These are phyloP conservation scores for Fusarium gaditjirri DNA, from an alignment of 2,329 filamentous ascomycete species.

Conservation along the genomic window DNA sequence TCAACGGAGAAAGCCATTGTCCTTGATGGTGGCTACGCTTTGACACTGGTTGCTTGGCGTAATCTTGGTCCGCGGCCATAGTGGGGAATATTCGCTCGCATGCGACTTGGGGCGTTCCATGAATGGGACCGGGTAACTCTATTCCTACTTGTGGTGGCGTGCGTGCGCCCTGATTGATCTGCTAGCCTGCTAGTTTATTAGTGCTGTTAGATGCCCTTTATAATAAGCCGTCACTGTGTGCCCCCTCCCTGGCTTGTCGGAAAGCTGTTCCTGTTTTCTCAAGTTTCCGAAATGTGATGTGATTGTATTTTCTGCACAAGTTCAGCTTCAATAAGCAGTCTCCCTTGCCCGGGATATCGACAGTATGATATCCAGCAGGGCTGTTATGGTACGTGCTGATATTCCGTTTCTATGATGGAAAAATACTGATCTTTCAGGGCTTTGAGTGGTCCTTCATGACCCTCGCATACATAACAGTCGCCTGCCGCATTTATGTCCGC, in stretches of 20 bases:
- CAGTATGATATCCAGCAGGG: conserved; percentile 8
- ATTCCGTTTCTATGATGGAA: accelerated
- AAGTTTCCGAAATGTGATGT: neutral
- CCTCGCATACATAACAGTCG: neutral
- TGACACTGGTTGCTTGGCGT: neutral
- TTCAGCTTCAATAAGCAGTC: neutral
- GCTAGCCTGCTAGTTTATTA: too few species aligned
- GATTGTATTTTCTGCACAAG: too few species aligned
- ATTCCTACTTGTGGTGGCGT: neutral
- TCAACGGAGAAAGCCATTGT: neutral
- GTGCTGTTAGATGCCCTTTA: too few species aligned
- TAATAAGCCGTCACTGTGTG: neutral
- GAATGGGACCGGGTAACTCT: neutral
- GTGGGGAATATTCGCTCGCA: neutral
- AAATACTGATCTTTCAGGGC: neutral
- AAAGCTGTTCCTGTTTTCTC: neutral
- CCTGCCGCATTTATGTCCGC: conserved; percentile 2
- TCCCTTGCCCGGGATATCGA: neutral
- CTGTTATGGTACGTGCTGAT: neutral
- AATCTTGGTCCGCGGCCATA: neutral
- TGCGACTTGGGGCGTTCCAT: neutral
- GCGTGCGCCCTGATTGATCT: too few species aligned
- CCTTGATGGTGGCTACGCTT: neutral
- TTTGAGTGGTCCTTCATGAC: conserved; percentile 6
- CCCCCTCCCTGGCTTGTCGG: neutral